These are phyloP conservation scores for Ascochyta koolunga DNA, from an alignment of 2,329 filamentous ascomycete species.

Conservation along the genomic window DNA sequence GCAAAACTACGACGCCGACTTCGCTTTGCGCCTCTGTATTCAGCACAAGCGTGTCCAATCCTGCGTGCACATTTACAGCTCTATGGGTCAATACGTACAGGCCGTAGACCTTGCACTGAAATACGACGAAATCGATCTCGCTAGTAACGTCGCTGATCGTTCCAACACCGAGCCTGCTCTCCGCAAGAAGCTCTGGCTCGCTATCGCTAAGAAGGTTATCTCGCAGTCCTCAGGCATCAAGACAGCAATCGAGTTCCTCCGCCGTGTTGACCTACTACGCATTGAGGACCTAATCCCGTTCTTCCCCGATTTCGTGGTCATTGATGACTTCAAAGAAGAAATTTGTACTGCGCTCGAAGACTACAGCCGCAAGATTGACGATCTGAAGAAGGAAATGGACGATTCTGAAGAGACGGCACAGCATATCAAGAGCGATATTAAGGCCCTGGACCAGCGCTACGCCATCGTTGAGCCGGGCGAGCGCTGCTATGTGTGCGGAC, in stretches of 20 bases:
- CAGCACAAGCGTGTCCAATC: constrained; percentile 91
- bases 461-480: constrained; percentile 97
- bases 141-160: constrained; percentile 85
- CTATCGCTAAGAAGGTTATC: constrained; percentile 93
- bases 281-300: constrained; percentile 98
- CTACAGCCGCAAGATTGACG: constrained; percentile 89
- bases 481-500: constrained; percentile 84
- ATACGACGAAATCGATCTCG: constrained; percentile 87
- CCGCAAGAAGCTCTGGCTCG: constrained; percentile 93
- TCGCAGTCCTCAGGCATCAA: constrained; percentile 84
- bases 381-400: constrained; percentile 92
- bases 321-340: constrained; percentile 99
- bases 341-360: constrained; percentile 93
- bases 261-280: constrained; percentile 85
- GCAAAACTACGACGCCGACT: constrained; percentile 90
- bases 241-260: constrained; percentile 86
- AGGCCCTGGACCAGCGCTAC: constrained; percentile 83
- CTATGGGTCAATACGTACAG: constrained; percentile 92
- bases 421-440: constrained; percentile 90
- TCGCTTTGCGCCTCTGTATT: constrained; percentile 93
- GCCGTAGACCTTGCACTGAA: constrained; percentile 92
- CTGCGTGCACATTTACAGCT: constrained; percentile 96
- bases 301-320: constrained; percentile 97
- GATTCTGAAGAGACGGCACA: constrained; percentile 85
- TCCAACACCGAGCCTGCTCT: constrained; percentile 78